Evolutionary conservation across 2,329 filamentous ascomycete species (phyloP).

Genomic region (Aureobasidium pullulans): DNA sequence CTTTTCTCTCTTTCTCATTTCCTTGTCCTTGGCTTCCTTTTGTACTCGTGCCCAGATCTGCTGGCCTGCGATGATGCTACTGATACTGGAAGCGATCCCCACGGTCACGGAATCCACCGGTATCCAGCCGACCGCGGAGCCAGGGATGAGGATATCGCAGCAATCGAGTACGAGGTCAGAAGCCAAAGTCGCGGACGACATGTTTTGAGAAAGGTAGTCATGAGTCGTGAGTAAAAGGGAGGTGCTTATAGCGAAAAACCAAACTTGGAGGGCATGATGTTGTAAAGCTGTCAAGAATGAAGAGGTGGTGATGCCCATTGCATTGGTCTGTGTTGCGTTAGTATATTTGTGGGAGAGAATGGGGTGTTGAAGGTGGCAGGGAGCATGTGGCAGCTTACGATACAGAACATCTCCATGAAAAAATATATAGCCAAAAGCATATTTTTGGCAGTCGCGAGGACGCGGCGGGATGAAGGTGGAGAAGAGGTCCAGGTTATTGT

Average conservation of each 20-base stretch:
- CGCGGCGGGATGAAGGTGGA: conserved; percentile 27
- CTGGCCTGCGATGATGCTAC: conserved; percentile 53
- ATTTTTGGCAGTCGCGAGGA: conserved; percentile 50
- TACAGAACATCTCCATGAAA: conserved; percentile 57
- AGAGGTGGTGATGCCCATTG: conserved; percentile 45
- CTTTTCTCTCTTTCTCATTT: background rate
- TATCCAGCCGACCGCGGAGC: conserved; percentile 54
- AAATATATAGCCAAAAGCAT: conserved; percentile 60
- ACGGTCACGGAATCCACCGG: conserved; percentile 45
- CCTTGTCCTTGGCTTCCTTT: background rate
- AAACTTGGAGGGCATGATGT: conserved; percentile 60
- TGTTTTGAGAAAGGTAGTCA: conserved; percentile 25
- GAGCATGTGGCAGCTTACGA: conserved; percentile 40
- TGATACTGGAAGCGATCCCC: conserved; percentile 52
- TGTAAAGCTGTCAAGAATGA: conserved; percentile 37
- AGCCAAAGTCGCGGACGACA: background rate
- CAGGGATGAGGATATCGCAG: conserved; percentile 58
- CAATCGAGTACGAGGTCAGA: conserved; percentile 44
- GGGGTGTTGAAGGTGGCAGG: background rate
- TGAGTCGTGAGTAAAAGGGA: conserved; percentile 41
- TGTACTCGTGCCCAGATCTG: conserved; percentile 49
- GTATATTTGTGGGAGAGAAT: background rate
- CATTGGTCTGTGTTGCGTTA: conserved; percentile 23
- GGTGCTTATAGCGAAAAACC: conserved; percentile 55
- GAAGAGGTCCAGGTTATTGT: background rate